Base-by-base conservation (phyloP, 2,329 filamentous ascomycete genomes). In the Neofusicoccum ribis region DNA sequence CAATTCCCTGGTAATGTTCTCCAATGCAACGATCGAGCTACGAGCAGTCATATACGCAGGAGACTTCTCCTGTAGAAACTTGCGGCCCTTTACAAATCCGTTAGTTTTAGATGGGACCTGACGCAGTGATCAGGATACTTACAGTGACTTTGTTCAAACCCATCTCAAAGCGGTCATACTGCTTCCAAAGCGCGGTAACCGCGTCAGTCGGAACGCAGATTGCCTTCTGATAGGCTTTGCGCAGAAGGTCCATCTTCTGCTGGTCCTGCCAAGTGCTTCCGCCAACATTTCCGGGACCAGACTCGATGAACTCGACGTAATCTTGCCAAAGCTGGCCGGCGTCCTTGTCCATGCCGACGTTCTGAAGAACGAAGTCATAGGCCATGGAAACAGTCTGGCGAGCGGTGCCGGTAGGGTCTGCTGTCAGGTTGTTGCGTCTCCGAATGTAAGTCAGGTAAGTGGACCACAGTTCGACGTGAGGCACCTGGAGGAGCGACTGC, bases 81-180 rank as follows among this genome's bases (percentile, higher is more conserved):
- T 98, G 27, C 94, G 91, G 47, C 92, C 95, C 91, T 94, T 67
- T 3, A n/a, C 50, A 7, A 36, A 23, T 60, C n/a, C 39, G 67
- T 76, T 68, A 20, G 20, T 20, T 3, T 20, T 20, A 20, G 20
- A 20, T 20, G 20, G 20, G 12, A 41, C 27, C 6, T 14, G n/a
- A 17, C 9, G 8, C 12, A 80, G 4, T n/a, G 5, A 15, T 1
- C 3, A 11, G 23, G 14, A 20, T 9, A 46, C 86, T 74, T 84
- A 93, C 91, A 47, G 93, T 96, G 69, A 92, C 87, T 78, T 97
- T 98, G 82, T 97, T 97, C 66, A 97, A 79, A 5, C 89, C 88
- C 86, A 95, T 93, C 79, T 99, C 95, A 73, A 99, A 99, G 70
- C 91, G 89, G 76, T 98, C 93, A 74, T 99, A 99, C 73, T 99